Evolutionary conservation across 2,329 filamentous ascomycete species (phyloP).

Genomic region (Sclerotinia sclerotiorum): DNA sequence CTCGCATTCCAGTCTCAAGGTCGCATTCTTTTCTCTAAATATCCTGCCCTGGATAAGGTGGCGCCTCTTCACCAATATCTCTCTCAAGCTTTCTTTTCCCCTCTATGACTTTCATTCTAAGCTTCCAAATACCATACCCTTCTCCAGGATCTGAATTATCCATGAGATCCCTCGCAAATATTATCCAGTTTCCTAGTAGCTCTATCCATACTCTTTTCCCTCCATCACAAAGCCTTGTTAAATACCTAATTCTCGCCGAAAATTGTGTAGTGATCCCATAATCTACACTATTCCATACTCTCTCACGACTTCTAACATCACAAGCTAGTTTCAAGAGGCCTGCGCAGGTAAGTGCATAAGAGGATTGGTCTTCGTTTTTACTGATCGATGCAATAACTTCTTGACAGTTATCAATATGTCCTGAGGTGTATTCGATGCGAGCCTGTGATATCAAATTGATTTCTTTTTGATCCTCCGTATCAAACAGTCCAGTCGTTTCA

Average conservation of each 20-base stretch:
- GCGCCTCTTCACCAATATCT: background rate
- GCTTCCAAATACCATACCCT: background rate
- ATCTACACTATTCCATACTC: background rate
- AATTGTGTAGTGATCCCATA: background rate
- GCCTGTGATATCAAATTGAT: background rate
- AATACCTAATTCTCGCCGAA: background rate
- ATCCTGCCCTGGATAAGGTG: background rate
- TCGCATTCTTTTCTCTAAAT: background rate
- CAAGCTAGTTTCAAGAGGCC: background rate
- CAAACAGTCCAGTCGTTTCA: background rate
- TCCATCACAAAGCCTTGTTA: background rate
- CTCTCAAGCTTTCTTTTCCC: background rate
- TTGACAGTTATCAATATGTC: background rate
- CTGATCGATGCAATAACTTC: background rate
- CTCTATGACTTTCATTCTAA: background rate
- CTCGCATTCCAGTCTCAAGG: background rate
- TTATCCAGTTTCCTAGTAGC: background rate
- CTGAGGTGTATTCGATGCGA: background rate
- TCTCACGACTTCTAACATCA: background rate
- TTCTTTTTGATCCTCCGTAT: background rate
- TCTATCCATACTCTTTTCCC: slow-evolving; percentile 2
- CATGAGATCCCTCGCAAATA: background rate
- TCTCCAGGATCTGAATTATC: background rate
- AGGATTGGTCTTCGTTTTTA: background rate
- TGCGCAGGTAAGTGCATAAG: background rate